Evolutionary conservation across 2,329 filamentous ascomycete genomes (phyloP).

Genomic region (Aspergillus luchuensis): DNA sequence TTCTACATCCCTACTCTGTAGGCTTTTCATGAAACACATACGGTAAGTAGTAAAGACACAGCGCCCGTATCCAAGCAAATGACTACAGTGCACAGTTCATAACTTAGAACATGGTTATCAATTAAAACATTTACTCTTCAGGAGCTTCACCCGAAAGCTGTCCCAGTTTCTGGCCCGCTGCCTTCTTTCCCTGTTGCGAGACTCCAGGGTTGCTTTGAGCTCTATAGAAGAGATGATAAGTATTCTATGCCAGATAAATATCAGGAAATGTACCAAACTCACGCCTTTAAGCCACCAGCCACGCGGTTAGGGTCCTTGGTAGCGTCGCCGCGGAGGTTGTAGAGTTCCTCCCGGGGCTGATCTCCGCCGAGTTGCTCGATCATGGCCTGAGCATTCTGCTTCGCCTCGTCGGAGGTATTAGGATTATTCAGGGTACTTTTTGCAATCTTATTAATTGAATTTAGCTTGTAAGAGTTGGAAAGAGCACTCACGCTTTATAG

Average conservation of each 20-base stretch:
- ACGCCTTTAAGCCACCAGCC: constrained; percentile 24
- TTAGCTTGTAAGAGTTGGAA: no score
- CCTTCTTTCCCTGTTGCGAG: constrained; percentile 9
- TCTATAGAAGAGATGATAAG: not conserved
- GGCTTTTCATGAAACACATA: no score
- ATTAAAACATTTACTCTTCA: no score
- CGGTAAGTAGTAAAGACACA: no score
- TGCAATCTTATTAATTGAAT: no score
- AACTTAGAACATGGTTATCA: no score
- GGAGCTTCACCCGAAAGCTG: not conserved
- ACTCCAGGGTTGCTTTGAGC: constrained; percentile 13
- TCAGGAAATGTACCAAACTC: not conserved
- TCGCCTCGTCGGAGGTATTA: constrained; percentile 22
- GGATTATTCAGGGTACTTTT: constrained; percentile 18
- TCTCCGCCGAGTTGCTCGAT: constrained; percentile 21
- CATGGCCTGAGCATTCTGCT: constrained; percentile 22
- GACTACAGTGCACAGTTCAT: no score
- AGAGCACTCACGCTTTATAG: no score
- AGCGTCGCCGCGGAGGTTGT: constrained; percentile 11
- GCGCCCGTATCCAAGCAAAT: no score
- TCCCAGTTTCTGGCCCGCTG: constrained; percentile 5
- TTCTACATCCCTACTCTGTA: no score
- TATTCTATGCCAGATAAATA: no score
- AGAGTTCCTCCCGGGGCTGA: constrained; percentile 18
- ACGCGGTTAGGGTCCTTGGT: constrained; percentile 22